Evolutionary conservation across 2,329 filamentous ascomycete species (phyloP), one percentile per base, ranked within the genome.

Genomic region (Huntiella decipiens): DNA sequence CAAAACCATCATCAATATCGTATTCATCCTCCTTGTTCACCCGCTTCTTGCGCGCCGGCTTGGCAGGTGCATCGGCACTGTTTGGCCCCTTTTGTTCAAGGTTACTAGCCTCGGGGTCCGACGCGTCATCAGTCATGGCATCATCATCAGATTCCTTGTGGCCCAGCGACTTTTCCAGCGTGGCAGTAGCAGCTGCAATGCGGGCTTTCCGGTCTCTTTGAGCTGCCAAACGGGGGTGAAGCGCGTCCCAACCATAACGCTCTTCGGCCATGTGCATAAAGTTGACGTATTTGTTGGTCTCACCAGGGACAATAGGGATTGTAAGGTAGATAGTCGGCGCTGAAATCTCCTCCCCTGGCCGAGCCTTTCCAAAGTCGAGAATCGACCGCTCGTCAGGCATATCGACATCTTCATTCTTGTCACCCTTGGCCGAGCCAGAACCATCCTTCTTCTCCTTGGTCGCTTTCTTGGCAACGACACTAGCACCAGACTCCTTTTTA

Each of bases 181-280:
- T 84, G 1, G 84, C 84, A n/a, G 83, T 80, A 0, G 85, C 86
- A 4, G 85, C 86, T 4, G 84, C 86, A 45, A 95, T 87, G 47
- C 86, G 80, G 13, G 85, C 81, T 54, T 93, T 79, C 46, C 85
- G 80, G 55, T 92, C 85, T 52, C 83, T 79, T 52, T 91, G 84
- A 31, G 87, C 87, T 2, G 91, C 91, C 51, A 92, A 71, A 5
- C 87, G 81, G 28, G 91, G 91, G 58, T 96, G 87, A 33, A 96
- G 69, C 0, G 88, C 91, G 51, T 92, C 86, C 69, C 88, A 94
- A 17, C 91, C 91, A 59, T 95, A 96, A 51, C 80, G 82, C 52
- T 92, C 86, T 61, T 94, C 85, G 8, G 92, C 91, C 61, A 96
- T 70, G 38, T 85, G 83, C 56, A 88, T 87, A 53, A 96, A 95